phyloP scores from a whole-genome alignment of 2,329 filamentous ascomycete species.

The Fusarium sp. region DNA sequence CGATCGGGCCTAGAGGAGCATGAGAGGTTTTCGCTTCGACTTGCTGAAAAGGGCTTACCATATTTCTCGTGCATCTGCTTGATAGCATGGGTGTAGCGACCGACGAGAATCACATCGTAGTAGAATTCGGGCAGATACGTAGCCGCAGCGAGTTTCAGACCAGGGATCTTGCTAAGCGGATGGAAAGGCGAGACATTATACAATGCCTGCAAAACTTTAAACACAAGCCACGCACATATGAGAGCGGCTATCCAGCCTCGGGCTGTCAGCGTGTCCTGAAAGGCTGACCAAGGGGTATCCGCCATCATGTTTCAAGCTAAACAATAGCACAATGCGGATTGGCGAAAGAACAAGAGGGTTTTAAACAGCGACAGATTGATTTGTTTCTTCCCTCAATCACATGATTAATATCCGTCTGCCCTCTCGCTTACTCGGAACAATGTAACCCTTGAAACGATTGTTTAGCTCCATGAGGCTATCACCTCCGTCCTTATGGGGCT shows the following conservation, averaged over 20 bases:
- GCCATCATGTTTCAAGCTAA: neutral
- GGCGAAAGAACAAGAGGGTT: neutral
- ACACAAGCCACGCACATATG: neutral
- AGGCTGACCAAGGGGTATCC: neutral
- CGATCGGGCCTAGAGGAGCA: neutral
- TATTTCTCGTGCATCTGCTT: constrained; percentile 19
- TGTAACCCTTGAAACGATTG: neutral
- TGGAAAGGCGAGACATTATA: constrained; percentile 21
- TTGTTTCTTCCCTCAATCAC: neutral
- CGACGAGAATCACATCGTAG: constrained; percentile 15
- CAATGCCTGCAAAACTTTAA: neutral
- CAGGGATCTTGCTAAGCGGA: constrained; percentile 9
- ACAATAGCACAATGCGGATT: neutral
- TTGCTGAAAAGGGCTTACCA: neutral
- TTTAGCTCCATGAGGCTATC: neutral
- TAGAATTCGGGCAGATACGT: constrained; percentile 22
- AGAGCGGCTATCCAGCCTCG: neutral
- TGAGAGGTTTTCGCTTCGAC: fast-evolving
- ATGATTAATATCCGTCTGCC: neutral
- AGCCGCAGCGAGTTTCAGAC: constrained; percentile 10
- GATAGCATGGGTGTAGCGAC: constrained; percentile 17
- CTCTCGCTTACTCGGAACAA: neutral
- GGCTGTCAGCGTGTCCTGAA: neutral
- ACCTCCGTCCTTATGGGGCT: neutral
- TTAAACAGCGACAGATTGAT: neutral